A percentile compares a stretch with the other conserved stretches of the same genome.
phyloP scores from a whole-genome alignment of 2,329 filamentous ascomycete species.

The Akanthomyces uredinophilus region DNA sequence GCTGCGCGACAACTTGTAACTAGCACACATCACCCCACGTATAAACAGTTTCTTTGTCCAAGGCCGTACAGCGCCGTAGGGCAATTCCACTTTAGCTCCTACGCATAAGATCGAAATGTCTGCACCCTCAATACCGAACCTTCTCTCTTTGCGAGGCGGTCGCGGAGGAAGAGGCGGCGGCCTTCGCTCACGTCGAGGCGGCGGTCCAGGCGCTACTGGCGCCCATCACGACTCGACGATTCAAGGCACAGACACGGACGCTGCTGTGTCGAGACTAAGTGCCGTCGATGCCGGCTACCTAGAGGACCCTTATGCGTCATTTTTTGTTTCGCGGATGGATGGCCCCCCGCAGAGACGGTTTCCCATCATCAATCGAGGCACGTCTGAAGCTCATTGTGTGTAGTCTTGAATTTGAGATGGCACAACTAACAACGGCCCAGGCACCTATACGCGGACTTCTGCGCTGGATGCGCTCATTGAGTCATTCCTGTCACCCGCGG shows the following conservation, averaged over 20 bases:
- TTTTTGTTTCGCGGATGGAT: slow-evolving; percentile 53
- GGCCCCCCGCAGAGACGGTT: slow-evolving; percentile 58
- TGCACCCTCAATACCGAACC: slow-evolving; percentile 71
- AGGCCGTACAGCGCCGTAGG: not conserved
- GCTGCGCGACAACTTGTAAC: not conserved
- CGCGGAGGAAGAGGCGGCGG: slow-evolving; percentile 37
- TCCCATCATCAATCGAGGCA: slow-evolving; percentile 92
- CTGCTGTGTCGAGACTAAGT: slow-evolving; percentile 80
- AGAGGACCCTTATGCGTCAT: slow-evolving; percentile 69
- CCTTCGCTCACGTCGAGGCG: slow-evolving; percentile 30
- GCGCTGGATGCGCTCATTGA: slow-evolving; percentile 75
- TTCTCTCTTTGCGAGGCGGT: slow-evolving; percentile 52
- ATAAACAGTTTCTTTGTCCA: not conserved
- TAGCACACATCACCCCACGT: not conserved
- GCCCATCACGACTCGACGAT: slow-evolving; percentile 64
- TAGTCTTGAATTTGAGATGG: no score
- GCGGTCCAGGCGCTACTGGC: slow-evolving; percentile 25
- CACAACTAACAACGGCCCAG: slow-evolving; percentile 37
- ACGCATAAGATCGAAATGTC: slow-evolving; percentile 47
- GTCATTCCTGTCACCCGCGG: slow-evolving; percentile 55
- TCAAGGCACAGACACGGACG: slow-evolving; percentile 88
- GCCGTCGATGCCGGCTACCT: slow-evolving; percentile 84
- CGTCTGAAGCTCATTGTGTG: slow-evolving; percentile 19
- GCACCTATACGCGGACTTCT: slow-evolving; percentile 85
- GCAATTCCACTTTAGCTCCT: not conserved